Evolutionary conservation across 805 yeast species (phyloP).

Genomic region (Novakomyces olei): DNA sequence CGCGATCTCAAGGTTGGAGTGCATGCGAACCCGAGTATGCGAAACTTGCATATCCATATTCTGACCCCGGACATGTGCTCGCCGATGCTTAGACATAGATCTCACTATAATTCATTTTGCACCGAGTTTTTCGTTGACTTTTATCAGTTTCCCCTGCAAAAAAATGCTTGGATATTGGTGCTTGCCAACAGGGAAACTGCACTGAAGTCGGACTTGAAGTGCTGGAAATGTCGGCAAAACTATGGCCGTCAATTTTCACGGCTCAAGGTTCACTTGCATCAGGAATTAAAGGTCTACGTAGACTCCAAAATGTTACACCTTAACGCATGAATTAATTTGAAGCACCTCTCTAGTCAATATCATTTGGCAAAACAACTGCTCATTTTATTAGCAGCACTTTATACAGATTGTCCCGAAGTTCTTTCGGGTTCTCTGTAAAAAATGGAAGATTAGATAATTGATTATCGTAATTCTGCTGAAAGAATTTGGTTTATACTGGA

Average conservation of each 20-base stretch:
- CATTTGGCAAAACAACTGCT: too few relatives aligned
- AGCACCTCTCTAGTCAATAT: too few relatives aligned
- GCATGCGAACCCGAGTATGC: constrained; percentile 49
- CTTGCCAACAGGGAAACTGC: too few relatives aligned
- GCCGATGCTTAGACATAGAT: constrained; percentile 30
- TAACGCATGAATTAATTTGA: too few relatives aligned
- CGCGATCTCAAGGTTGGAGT: constrained; percentile 31
- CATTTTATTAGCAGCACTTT: too few relatives aligned
- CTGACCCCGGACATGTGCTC: constrained; percentile 43
- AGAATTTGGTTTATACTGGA: too few relatives aligned
- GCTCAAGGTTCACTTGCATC: constrained; percentile 22
- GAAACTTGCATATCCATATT: constrained; percentile 51
- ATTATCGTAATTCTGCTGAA: too few relatives aligned
- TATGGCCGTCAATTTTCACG: constrained; percentile 23
- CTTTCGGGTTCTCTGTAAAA: too few relatives aligned
- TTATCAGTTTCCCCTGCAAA: constrained; percentile 23
- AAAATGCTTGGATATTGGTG: constrained; percentile 15
- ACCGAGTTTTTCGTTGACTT: constrained; percentile 41
- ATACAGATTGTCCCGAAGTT: too few relatives aligned
- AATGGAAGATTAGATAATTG: too few relatives aligned
- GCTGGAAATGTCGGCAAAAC: constrained; percentile 22
- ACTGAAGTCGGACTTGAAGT: constrained; percentile 20
- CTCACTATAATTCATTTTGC: constrained; percentile 51
- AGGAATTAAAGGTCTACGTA: constrained; percentile 13
- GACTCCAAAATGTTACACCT: too few relatives aligned